Percentiles rank a stretch among this genome's conserved stretches.
phyloP scores from a whole-genome alignment of 2,329 filamentous ascomycete species.

The Hypoxylon sp. region DNA sequence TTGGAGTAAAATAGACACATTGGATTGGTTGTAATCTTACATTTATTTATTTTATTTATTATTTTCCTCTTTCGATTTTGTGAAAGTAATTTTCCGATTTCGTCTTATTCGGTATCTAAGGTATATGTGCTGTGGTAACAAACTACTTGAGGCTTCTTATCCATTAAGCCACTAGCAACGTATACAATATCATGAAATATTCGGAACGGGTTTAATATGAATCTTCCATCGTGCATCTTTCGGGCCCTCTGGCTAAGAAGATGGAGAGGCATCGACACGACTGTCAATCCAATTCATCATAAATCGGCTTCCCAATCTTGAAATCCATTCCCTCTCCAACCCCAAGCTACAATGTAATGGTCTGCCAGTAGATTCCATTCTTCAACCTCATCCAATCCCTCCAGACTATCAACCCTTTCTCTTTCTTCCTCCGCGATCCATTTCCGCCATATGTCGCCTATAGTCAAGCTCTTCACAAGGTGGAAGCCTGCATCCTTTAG shows the following conservation, averaged over 20 bases:
- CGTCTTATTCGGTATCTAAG: not conserved
- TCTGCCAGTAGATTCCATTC: conserved; percentile 89
- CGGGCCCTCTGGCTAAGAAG: not conserved
- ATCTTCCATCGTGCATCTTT: not conserved
- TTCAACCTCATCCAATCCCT: conserved; percentile 95
- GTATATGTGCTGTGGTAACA: not conserved
- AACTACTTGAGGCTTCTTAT: not conserved
- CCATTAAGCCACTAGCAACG: not conserved
- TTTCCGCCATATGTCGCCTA: conserved; percentile 76
- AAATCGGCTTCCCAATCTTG: conserved; percentile 44
- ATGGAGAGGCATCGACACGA: not conserved
- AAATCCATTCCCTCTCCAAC: conserved; percentile 73
- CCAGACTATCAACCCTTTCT: conserved; percentile 81
- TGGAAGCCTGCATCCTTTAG: conserved; percentile 77
- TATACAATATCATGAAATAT: not conserved
- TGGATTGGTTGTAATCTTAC: not conserved
- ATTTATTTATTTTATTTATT: not conserved
- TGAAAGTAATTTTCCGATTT: not conserved
- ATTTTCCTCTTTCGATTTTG: not conserved
- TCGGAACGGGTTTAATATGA: not conserved
- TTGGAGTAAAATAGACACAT: not conserved
- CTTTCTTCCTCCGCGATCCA: conserved; percentile 83
- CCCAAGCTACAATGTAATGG: conserved; percentile 95
- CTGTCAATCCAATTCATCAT: conserved; percentile 10
- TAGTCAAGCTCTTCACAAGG: conserved; percentile 59